These are phyloP conservation scores for Cokeromyces recurvatus DNA, from an alignment of 371 early-diverging fungal genomes.

Conservation along the genomic window DNA sequence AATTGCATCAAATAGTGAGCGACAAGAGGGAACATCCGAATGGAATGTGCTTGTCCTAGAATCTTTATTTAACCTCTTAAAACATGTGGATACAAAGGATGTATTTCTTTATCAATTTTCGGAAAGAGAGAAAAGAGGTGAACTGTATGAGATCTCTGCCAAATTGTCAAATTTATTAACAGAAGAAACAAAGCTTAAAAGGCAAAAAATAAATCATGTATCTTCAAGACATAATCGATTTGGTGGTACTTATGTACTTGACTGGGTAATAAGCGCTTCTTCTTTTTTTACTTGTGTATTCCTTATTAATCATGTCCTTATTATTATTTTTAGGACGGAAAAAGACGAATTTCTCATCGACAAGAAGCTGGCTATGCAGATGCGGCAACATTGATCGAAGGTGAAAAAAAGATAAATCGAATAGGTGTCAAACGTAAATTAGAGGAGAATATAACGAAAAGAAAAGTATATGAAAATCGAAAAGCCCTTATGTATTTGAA, in stretches of 20 bases:
- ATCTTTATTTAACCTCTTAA: constrained; percentile 55
- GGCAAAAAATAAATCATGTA: constrained; percentile 14
- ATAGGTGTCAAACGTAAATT: constrained; percentile 30
- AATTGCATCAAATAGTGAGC: constrained; percentile 52
- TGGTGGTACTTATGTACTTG: constrained; percentile 52
- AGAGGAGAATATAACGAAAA: constrained; percentile 17
- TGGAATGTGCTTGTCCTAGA: constrained; percentile 67
- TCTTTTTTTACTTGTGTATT: too few species aligned
- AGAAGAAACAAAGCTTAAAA: constrained; percentile 23
- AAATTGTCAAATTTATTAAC: constrained; percentile 21
- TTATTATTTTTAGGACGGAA: constrained; percentile 49
- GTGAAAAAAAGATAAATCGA: constrained; percentile 33
- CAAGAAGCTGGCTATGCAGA: constrained; percentile 42
- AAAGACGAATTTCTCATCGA: constrained; percentile 29
- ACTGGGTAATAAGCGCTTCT: constrained; percentile 48
- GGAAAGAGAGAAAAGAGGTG: constrained; percentile 3
- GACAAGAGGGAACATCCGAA: constrained; percentile 47
- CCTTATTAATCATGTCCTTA: too few species aligned
- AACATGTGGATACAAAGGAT: constrained; percentile 45
- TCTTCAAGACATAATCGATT: constrained; percentile 53
- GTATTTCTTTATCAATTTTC: constrained; percentile 18
- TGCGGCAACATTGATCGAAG: constrained; percentile 37
- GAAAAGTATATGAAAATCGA: constrained; percentile 21
- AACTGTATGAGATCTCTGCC: constrained; percentile 9
- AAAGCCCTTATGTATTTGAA: constrained; percentile 23